These are phyloP conservation scores for Fagopyrum tataricum DNA, from an alignment of 148 eudicot genomes.

Conservation along the genomic window DNA sequence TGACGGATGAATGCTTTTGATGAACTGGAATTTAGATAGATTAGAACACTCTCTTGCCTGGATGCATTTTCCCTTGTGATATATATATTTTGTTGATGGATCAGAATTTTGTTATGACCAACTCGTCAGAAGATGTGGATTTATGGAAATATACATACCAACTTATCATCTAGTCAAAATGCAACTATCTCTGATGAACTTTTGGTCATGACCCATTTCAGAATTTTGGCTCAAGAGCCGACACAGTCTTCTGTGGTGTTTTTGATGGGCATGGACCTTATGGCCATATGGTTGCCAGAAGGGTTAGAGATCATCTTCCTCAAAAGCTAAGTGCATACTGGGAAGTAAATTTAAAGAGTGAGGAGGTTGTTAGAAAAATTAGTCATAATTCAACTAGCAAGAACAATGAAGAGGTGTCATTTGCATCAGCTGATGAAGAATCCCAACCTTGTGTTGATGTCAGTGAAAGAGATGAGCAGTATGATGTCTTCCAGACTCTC, in stretches of 20 bases:
- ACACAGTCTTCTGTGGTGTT: slow-evolving; percentile 82
- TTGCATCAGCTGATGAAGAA: slow-evolving; percentile 48
- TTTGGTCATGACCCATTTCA: slow-evolving; percentile 21
- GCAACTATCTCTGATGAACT: neutral
- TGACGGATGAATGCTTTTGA: neutral
- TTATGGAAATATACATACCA: slow-evolving; percentile 10
- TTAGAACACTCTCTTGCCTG: neutral
- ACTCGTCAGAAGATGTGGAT: slow-evolving; percentile 34
- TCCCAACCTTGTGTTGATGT: slow-evolving; percentile 35
- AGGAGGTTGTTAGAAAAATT: slow-evolving; percentile 54
- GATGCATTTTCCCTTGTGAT: neutral
- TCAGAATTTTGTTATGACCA: neutral
- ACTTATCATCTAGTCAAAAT: neutral
- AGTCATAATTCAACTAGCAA: slow-evolving; percentile 40
- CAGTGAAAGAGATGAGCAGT: slow-evolving; percentile 43
- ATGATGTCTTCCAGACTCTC: slow-evolving; percentile 52
- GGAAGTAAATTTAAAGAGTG: slow-evolving; percentile 55
- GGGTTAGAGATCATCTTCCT: slow-evolving; percentile 87
- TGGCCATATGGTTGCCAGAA: slow-evolving; percentile 92
- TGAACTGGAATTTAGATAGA: neutral
- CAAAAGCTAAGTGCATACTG: slow-evolving; percentile 67
- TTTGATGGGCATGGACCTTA: slow-evolving; percentile 95
- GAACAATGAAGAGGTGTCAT: slow-evolving; percentile 48
- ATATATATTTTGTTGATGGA: neutral
- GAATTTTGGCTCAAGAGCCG: slow-evolving; percentile 80